Evolutionary conservation across 2,329 filamentous ascomycete genomes (phyloP), one percentile per base, ranked within the genome.

Genomic region (Helotiales sp.): DNA sequence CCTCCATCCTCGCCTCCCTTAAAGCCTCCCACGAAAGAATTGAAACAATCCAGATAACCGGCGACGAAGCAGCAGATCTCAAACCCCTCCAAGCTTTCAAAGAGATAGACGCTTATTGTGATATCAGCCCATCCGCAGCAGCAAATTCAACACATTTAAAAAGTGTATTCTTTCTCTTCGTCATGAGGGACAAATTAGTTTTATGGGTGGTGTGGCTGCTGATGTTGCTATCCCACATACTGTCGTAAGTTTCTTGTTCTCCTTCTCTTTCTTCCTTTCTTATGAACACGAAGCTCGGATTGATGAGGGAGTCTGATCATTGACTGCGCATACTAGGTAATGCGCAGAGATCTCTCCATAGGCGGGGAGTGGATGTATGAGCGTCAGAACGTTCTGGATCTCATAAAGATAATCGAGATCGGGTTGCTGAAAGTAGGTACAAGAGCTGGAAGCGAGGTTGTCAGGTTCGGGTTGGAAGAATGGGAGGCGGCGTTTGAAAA

Each of bases 281-380:
- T n/a, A n/a, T n/a, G n/a, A n/a, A n/a, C n/a, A n/a, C n/a, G n/a
- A n/a, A n/a, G n/a, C n/a, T n/a, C n/a, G n/a, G n/a, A n/a, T n/a
- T n/a, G n/a, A n/a, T n/a, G n/a, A n/a, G n/a, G n/a, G n/a, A n/a
- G n/a, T n/a, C n/a, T n/a, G n/a, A n/a, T n/a, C n/a, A n/a, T n/a
- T n/a, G n/a, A n/a, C n/a, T n/a, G n/a, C n/a, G n/a, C n/a, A n/a
- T n/a, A n/a, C n/a, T n/a, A n/a, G 24, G 59, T 71, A 5, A 67
- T 77, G 54, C 59, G 65, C 34, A 63, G 72, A 31, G 71, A 75
- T 61, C 58, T 79, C 4, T 63, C 58, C 13, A 62, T 77, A 31
- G 68, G 70, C 38, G 77, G 77, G 0, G 75, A 76, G 59, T 73
- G 72, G 63, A 80, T 80, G 78, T 81, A 78, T 65, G 71, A 74